Conservation (phyloP, 1,139 yeast genomes). For the Blastobotrys malaysiensis region DNA sequence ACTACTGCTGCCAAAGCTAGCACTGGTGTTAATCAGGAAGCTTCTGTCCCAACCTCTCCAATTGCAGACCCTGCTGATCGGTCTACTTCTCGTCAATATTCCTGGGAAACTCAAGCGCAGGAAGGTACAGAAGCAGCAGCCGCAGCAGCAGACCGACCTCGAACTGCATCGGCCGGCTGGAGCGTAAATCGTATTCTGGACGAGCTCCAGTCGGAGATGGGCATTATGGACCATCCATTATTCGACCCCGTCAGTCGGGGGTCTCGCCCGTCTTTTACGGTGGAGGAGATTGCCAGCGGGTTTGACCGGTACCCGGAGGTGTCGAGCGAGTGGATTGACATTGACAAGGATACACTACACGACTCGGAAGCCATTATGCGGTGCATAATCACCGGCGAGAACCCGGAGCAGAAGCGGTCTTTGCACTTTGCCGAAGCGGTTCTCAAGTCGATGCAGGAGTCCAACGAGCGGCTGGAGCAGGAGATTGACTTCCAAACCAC, state of each 20-base stretch:
- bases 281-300: not conserved
- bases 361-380: not conserved
- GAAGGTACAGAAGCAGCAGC: not conserved
- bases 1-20: not conserved
- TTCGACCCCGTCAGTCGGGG: not conserved
- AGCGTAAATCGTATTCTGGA: not conserved
- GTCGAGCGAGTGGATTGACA: not conserved
- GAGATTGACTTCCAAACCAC: not conserved
- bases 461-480: not conserved
- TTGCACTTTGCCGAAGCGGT: not conserved
- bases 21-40: not conserved
- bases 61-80: not conserved
- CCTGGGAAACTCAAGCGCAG: not conserved
- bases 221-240: not conserved
- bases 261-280: not conserved
- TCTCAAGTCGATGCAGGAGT: not conserved
- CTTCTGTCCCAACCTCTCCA: not conserved
- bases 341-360: not conserved
- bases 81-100: not conserved
- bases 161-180: not conserved
- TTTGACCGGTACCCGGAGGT: not conserved
- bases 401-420: not conserved
- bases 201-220: not conserved
- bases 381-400: not conserved
- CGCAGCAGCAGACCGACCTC: not conserved